Conservation (phyloP, 225 moss, liverwort and hornwort species). For the Neckera pumila region DNA sequence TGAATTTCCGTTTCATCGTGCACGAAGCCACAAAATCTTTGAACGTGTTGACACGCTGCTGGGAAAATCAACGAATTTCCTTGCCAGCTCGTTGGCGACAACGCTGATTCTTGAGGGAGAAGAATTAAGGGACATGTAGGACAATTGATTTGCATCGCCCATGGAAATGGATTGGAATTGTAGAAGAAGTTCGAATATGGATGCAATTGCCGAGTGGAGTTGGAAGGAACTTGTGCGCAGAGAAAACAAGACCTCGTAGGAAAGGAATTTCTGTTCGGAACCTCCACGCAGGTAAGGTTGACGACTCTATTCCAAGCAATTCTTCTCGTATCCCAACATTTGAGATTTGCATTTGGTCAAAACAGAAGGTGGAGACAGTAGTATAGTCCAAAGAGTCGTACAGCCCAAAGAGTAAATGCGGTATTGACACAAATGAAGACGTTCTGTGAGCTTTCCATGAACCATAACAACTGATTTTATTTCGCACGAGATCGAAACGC, state of each 20-base stretch:
- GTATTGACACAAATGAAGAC: background rate
- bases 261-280: background rate
- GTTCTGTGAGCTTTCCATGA: background rate
- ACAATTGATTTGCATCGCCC: background rate
- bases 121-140: background rate
- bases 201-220: background rate
- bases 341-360: background rate
- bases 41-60: background rate
- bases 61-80: background rate
- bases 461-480: background rate
- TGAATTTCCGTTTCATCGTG: background rate
- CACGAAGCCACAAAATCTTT: background rate
- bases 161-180: background rate
- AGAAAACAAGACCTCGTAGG: background rate
- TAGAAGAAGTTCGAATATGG: background rate
- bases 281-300: background rate
- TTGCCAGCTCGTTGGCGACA: background rate
- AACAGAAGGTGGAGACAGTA: background rate
- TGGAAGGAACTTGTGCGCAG: background rate
- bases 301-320: background rate
- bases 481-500: background rate
- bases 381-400: background rate
- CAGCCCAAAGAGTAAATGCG: background rate
- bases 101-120: background rate
- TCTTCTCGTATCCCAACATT: background rate